A percentile compares a stretch with the other conserved stretches of the same genome.
phyloP scores from a whole-genome alignment of 371 early-diverging fungal genomes.

The Chytridium lagenaria region DNA sequence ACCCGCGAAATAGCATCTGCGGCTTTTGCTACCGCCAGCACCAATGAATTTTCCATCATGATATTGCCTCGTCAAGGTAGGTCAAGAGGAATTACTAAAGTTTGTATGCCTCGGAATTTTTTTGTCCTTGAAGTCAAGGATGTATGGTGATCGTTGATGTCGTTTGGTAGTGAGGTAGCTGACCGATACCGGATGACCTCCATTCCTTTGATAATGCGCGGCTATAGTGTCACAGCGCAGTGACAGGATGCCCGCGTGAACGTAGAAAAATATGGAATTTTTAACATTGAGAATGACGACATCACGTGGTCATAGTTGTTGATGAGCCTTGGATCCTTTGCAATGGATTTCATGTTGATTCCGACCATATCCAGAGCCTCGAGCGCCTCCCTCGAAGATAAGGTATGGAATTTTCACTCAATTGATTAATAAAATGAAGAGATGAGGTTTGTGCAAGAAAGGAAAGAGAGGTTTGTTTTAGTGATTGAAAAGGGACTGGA shows the following conservation, averaged over 20 bases:
- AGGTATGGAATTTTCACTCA: too few species aligned
- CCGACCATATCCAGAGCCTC: background rate
- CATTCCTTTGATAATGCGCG: slow-evolving; percentile 1
- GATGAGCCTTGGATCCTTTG: background rate
- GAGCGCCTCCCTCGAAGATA: too few species aligned
- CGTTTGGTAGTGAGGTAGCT: too few species aligned
- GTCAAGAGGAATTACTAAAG: background rate
- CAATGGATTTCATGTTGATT: background rate
- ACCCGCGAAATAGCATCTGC: background rate
- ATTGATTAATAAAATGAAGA: too few species aligned
- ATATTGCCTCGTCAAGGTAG: background rate
- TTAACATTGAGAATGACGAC: background rate
- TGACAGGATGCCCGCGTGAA: background rate
- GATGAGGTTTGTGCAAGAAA: too few species aligned
- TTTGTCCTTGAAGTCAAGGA: too few species aligned
- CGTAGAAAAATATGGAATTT: background rate
- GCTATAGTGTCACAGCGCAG: background rate
- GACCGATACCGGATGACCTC: too few species aligned
- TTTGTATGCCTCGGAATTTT: background rate
- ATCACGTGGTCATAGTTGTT: background rate
- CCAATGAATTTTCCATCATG: background rate
- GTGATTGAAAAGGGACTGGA: too few species aligned
- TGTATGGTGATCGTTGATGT: too few species aligned
- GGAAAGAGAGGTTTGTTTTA: too few species aligned
- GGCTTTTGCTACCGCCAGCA: background rate